These are phyloP conservation scores for Lojkania enalia DNA, from an alignment of 2,329 filamentous ascomycete genomes.

Conservation along the genomic window DNA sequence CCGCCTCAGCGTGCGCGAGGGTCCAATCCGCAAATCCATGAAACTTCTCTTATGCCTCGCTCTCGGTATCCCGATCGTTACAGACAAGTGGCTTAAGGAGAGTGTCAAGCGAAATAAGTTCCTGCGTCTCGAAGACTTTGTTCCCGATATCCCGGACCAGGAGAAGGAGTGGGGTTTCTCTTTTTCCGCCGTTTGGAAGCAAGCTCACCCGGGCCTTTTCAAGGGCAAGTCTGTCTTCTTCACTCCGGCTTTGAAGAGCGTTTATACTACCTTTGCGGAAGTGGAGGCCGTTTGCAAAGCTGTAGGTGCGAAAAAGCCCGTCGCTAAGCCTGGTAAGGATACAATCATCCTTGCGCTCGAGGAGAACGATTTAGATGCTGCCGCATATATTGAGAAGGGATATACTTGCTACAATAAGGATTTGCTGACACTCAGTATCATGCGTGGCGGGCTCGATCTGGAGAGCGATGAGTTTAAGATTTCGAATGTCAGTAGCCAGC, in stretches of 20 bases:
- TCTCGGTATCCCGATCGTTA: slow-evolving; percentile 50
- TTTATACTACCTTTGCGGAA: slow-evolving; percentile 41
- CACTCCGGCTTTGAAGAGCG: slow-evolving; percentile 45
- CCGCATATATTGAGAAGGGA: slow-evolving; percentile 36
- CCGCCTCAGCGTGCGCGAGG: slow-evolving; percentile 41
- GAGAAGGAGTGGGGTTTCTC: slow-evolving; percentile 47
- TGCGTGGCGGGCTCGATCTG: slow-evolving; percentile 48
- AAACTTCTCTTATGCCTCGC: slow-evolving; percentile 52
- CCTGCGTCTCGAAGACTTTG: slow-evolving; percentile 39
- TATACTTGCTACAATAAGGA: slow-evolving; percentile 48
- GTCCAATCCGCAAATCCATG: slow-evolving; percentile 46
- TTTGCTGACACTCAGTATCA: slow-evolving; percentile 48
- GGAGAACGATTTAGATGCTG: slow-evolving; percentile 42
- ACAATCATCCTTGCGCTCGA: slow-evolving; percentile 46
- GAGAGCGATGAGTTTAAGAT: slow-evolving; percentile 46
- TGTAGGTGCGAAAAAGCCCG: slow-evolving; percentile 43
- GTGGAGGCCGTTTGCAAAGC: slow-evolving; percentile 44
- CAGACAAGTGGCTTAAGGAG: slow-evolving; percentile 51
- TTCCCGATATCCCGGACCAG: slow-evolving; percentile 35
- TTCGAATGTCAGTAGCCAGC: neutral
- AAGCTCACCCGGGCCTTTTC: slow-evolving; percentile 52
- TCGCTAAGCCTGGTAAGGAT: slow-evolving; percentile 26
- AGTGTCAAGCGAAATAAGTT: slow-evolving; percentile 43
- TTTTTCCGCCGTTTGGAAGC: slow-evolving; percentile 34
- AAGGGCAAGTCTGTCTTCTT: slow-evolving; percentile 54